Evolutionary conservation across 2,329 filamentous ascomycete genomes (phyloP).

Genomic region (Botrytis fragariae): DNA sequence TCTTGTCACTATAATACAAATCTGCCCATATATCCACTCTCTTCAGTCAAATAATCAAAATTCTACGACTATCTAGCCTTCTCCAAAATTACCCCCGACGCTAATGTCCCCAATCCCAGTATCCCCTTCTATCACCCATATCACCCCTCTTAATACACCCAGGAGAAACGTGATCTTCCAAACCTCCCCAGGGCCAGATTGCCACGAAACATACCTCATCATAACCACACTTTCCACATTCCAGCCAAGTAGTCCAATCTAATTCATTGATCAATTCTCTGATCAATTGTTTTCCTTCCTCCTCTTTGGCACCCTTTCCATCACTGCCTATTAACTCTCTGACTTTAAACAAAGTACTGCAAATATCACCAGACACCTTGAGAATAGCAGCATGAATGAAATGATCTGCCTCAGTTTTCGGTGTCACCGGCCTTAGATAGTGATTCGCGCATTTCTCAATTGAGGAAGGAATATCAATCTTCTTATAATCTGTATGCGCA

Average conservation of each 20-base stretch:
- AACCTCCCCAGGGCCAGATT: slow-evolving; percentile 59
- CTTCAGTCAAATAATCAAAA: background rate
- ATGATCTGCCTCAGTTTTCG: slow-evolving; percentile 44
- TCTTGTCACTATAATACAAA: background rate
- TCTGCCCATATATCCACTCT: background rate
- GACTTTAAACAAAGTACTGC: slow-evolving; percentile 37
- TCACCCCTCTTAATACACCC: slow-evolving; percentile 40
- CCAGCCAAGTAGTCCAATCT: slow-evolving; percentile 58
- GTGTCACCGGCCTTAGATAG: slow-evolving; percentile 40
- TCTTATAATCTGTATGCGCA: slow-evolving; percentile 45
- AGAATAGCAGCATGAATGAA: slow-evolving; percentile 47
- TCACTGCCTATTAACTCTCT: slow-evolving; percentile 22
- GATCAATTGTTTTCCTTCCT: background rate
- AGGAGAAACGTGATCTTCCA: slow-evolving; percentile 53
- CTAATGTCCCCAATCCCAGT: slow-evolving; percentile 13
- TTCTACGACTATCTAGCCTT: background rate
- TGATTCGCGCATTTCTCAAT: slow-evolving; percentile 48
- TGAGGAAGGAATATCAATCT: slow-evolving; percentile 42
- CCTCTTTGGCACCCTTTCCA: background rate
- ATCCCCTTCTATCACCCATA: background rate
- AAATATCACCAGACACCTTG: slow-evolving; percentile 43
- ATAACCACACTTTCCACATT: slow-evolving; percentile 50
- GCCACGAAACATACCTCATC: slow-evolving; percentile 59
- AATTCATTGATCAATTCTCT: slow-evolving; percentile 17
- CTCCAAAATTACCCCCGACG: background rate